These are phyloP conservation scores for Aechmea fasciata DNA, from an alignment of 176 grass and related monocot species.

Conservation along the genomic window DNA sequence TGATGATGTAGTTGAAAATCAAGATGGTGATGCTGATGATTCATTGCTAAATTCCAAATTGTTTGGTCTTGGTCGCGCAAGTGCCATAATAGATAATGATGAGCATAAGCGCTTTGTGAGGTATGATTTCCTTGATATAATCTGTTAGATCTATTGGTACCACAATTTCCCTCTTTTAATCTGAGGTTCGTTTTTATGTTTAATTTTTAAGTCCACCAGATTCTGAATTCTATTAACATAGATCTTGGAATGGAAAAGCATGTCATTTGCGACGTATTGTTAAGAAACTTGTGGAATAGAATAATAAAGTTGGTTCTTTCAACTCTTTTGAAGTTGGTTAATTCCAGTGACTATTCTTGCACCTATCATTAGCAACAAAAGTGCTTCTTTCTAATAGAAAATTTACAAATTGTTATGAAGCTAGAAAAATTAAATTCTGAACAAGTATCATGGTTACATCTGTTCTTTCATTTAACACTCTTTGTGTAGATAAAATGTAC, in stretches of 20 bases:
- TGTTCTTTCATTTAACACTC: too few relatives aligned
- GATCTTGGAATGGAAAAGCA: not conserved
- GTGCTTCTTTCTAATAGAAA: too few relatives aligned
- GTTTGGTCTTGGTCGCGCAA: slow-evolving; percentile 55
- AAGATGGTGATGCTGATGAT: slow-evolving; percentile 25
- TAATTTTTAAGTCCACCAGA: not conserved
- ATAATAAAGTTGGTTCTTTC: too few relatives aligned
- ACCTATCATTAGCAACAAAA: too few relatives aligned
- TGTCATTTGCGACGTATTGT: not conserved
- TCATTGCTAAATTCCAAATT: slow-evolving; percentile 30
- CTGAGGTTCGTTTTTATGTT: not conserved
- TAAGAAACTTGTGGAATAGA: not conserved
- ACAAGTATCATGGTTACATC: too few relatives aligned
- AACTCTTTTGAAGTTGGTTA: too few relatives aligned
- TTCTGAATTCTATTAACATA: too few relatives aligned
- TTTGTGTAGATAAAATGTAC: too few relatives aligned
- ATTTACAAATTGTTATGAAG: too few relatives aligned
- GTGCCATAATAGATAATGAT: slow-evolving; percentile 47
- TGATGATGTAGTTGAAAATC: slow-evolving; percentile 36
- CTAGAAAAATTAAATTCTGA: too few relatives aligned
- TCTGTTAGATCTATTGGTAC: not conserved
- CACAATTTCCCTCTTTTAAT: not conserved
- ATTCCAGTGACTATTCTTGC: too few relatives aligned
- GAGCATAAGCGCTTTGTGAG: slow-evolving; percentile 92
- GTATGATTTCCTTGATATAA: slow-evolving; percentile 37